phyloP scores from a whole-genome alignment of 805 yeast genomes.

The Saccharomyces paradoxus region DNA sequence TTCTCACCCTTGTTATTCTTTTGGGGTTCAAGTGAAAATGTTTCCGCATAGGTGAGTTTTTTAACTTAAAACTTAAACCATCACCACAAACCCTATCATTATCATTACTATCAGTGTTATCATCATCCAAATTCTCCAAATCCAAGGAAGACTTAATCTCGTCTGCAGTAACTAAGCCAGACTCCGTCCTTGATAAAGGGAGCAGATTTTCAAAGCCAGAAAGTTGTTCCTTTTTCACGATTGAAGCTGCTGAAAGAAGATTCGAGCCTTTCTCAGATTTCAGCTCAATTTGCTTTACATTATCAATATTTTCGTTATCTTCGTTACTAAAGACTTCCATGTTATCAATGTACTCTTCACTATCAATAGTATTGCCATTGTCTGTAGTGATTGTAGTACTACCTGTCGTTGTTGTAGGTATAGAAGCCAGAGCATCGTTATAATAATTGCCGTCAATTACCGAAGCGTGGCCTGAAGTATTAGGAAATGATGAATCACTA shows the following conservation, averaged over 20 bases:
- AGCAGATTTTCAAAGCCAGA: neutral
- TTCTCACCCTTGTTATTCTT: constrained; percentile 11
- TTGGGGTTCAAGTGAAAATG: neutral
- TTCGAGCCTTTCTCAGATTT: neutral
- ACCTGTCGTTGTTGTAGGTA: neutral
- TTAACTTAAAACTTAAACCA: neutral
- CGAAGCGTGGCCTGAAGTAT: neutral
- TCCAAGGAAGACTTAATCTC: neutral
- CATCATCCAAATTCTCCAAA: constrained; percentile 4
- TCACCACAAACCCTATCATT: neutral
- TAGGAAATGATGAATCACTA: neutral
- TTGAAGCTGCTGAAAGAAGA: neutral
- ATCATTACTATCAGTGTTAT: neutral
- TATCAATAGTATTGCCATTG: neutral
- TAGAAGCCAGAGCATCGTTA: neutral
- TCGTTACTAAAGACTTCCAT: neutral
- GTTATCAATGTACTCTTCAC: neutral
- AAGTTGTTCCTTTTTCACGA: neutral
- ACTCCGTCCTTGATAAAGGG: neutral
- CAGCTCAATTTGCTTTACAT: neutral
- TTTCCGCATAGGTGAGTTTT: neutral
- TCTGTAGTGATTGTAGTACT: neutral
- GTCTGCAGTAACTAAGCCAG: neutral
- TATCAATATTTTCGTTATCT: neutral
- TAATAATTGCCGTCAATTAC: neutral